phyloP scores from a whole-genome alignment of 176 grass and related monocot genomes.

The Lolium perenne region DNA sequence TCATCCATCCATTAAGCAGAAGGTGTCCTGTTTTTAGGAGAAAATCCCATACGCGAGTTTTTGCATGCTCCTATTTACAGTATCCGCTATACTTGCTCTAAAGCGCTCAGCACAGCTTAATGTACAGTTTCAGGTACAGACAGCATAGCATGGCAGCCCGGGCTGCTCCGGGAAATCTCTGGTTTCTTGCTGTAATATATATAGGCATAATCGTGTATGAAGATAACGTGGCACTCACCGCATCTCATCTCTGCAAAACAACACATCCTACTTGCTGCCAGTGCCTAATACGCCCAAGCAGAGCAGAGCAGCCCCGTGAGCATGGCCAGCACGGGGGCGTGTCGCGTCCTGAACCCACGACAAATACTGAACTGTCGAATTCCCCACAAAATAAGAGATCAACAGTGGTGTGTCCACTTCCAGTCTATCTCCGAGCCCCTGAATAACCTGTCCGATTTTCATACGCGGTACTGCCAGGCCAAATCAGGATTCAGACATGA shows the following conservation, averaged over 20 bases:
- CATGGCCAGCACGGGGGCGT: background rate
- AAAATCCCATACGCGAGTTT: no score
- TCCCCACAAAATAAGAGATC: background rate
- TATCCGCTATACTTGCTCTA: no score
- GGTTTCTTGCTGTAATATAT: background rate
- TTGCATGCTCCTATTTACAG: no score
- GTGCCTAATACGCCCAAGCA: background rate
- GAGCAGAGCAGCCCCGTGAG: slow-evolving; percentile 14
- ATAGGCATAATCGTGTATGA: background rate
- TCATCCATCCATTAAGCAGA: no score
- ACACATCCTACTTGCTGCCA: background rate
- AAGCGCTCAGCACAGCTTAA: no score
- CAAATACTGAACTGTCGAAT: slow-evolving; percentile 6
- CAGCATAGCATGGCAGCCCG: no score
- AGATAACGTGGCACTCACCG: background rate
- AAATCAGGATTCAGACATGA: background rate
- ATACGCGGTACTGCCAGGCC: background rate
- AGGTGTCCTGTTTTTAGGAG: no score
- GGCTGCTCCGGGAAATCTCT: background rate
- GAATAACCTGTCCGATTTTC: slow-evolving; percentile 6
- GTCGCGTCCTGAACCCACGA: slow-evolving; percentile 33
- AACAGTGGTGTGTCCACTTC: background rate
- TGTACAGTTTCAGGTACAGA: no score
- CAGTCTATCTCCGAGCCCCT: background rate
- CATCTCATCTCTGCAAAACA: background rate